phyloP scores from a whole-genome alignment of 495 filamentous ascomycete species.

The Talaromyces borbonicus region DNA sequence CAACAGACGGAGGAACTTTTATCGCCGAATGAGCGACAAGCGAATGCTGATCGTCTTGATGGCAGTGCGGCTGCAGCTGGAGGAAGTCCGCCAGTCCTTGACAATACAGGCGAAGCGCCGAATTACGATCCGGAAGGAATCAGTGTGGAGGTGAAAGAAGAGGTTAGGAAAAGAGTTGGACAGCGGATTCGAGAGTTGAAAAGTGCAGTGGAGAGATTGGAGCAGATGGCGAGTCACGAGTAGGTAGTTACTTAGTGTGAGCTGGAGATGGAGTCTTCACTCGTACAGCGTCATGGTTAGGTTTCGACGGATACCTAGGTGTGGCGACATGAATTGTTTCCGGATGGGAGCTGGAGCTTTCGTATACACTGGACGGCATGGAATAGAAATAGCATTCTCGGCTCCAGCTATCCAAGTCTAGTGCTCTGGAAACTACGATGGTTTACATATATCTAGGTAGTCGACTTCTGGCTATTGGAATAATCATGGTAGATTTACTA shows the following conservation, averaged over 20 bases:
- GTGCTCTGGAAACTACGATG: too few relatives aligned
- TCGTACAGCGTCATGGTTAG: not conserved
- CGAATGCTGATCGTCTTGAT: constrained; percentile 4
- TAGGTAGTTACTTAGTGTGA: not conserved
- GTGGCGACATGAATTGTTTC: too few relatives aligned
- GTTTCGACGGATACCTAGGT: not conserved
- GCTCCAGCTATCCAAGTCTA: too few relatives aligned
- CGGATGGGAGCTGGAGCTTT: too few relatives aligned
- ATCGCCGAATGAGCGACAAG: not conserved
- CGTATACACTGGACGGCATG: too few relatives aligned
- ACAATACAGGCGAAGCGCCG: constrained; percentile 8
- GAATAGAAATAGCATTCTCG: too few relatives aligned
- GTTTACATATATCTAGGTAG: too few relatives aligned
- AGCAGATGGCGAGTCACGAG: constrained; percentile 30
- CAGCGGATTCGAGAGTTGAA: constrained; percentile 34
- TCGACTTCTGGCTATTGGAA: too few relatives aligned
- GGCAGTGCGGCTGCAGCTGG: not conserved
- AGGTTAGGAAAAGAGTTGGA: constrained; percentile 31
- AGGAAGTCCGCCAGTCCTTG: not conserved
- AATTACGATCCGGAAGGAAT: constrained; percentile 25
- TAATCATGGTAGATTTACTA: too few relatives aligned
- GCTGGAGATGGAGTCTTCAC: not conserved
- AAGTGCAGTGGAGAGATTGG: constrained; percentile 32
- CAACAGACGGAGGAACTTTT: constrained; percentile 5
- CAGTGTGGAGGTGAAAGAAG: constrained; percentile 17